Base-by-base conservation (phyloP, 2,329 filamentous ascomycete genomes). In the Gaeumannomyces tritici region DNA sequence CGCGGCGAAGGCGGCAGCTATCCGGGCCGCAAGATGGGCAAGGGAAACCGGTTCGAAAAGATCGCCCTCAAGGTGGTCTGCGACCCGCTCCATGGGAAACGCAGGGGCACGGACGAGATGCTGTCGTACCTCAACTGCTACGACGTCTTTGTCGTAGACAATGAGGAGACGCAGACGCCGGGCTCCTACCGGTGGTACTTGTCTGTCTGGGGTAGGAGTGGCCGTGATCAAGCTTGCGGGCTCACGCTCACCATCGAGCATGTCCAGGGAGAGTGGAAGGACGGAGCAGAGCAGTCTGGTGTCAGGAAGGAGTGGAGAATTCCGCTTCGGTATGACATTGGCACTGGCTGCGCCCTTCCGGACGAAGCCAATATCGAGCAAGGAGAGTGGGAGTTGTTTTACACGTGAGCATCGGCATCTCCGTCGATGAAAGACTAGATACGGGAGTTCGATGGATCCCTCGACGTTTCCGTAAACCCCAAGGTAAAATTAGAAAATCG, bases 1-100 rank as follows among this genome's bases (percentile, higher is more conserved):
- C 8, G 11, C 42, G 42, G 21, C 21, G 21, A 51, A 2, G n/a
- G n/a, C n/a, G n/a, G n/a, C n/a, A n/a, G n/a, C n/a, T 51, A 51
- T 21, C 42, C 42, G 21, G 7, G 5, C 7, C 7, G 24, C 42
- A 51, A 24, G 42, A 75, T 97, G 1, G 75, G 81, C 1, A 91
- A 97, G 74, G 82, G 89, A 1, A 77, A 83, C 27, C 84, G 87
- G 0, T 96, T 92, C 70, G 79, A 86, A 60, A 85, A 82, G 65
- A 83, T 85, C 28, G 87, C 84, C 0, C 96, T 97, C 70, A 90
- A 95, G 70, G 77, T 98, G 1, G 97, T 97, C 72, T 35, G 33
- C 13, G 58, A 60, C 21, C 58, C 58, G 24, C 29, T 54, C 11
- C 47, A 28, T 15, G 26, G 47, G 12, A 27, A 35, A 33, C 18